These are phyloP conservation scores for Trametes sanguinea DNA, from an alignment of 768 basidiomycete genomes.

Conservation along the genomic window DNA sequence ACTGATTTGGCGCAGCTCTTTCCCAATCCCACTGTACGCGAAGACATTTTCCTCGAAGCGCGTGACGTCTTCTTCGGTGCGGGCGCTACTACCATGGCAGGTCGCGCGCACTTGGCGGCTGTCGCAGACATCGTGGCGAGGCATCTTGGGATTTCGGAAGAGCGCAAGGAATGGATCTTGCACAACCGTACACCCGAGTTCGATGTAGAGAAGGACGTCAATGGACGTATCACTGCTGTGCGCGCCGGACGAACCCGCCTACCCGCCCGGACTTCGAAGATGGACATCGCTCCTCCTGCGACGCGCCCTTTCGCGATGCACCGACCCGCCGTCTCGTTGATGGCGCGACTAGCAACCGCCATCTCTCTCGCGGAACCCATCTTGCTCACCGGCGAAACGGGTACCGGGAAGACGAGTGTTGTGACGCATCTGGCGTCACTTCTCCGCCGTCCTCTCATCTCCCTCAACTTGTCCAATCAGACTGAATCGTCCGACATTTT, in stretches of 20 bases:
- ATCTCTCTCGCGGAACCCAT: slow-evolving; percentile 78
- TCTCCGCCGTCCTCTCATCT: slow-evolving; percentile 75
- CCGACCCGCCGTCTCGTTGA: slow-evolving; percentile 73
- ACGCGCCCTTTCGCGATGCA: slow-evolving; percentile 85
- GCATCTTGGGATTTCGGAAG: slow-evolving; percentile 65
- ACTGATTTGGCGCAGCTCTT: slow-evolving; percentile 50
- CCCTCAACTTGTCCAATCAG: slow-evolving; percentile 94
- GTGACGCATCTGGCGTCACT: slow-evolving; percentile 84
- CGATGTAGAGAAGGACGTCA: slow-evolving; percentile 65
- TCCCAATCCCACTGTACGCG: slow-evolving; percentile 73
- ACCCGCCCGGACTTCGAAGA: slow-evolving; percentile 43
- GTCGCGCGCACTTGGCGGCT: slow-evolving; percentile 49
- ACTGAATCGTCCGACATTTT: slow-evolving; percentile 93
- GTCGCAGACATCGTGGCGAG: slow-evolving; percentile 59
- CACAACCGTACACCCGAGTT: slow-evolving; percentile 66
- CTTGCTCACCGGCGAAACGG: slow-evolving; percentile 94
- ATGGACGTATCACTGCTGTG: slow-evolving; percentile 59
- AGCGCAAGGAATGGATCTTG: slow-evolving; percentile 72
- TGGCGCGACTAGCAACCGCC: slow-evolving; percentile 78
- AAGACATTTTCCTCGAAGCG: slow-evolving; percentile 87
- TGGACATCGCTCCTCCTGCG: slow-evolving; percentile 35
- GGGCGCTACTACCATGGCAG: slow-evolving; percentile 52
- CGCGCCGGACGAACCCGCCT: slow-evolving; percentile 66
- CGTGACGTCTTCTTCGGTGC: slow-evolving; percentile 91
- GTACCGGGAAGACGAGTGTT: slow-evolving; percentile 97